Evolutionary conservation across 75 land plant genomes (phyloP).

Genomic region (Selaginella tamariscina): DNA sequence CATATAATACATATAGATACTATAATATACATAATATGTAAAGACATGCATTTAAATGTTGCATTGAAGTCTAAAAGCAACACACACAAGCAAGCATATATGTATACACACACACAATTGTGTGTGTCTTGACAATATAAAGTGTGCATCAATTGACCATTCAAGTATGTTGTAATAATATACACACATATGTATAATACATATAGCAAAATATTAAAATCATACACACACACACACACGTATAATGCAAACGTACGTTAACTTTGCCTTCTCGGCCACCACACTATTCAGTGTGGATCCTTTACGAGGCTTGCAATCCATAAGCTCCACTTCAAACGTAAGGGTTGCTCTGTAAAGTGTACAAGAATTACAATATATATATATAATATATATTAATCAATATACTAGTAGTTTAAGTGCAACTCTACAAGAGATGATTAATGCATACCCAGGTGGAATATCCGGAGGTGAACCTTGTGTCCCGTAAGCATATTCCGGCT

Average conservation of each 20-base stretch:
- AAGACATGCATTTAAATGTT: neutral
- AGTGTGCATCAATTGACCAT: too few relatives aligned
- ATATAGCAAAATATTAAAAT: too few relatives aligned
- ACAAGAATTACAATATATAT: too few relatives aligned
- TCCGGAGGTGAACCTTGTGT: conserved; percentile 85
- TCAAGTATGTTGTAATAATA: neutral
- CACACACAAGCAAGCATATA: neutral
- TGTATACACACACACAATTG: neutral
- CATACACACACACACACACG: too few relatives aligned
- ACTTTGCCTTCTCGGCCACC: conserved; percentile 74
- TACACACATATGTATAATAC: neutral
- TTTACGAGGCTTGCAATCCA: conserved; percentile 71
- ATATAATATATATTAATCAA: too few relatives aligned
- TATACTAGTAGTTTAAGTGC: too few relatives aligned
- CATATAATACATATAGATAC: too few relatives aligned
- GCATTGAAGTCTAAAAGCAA: neutral
- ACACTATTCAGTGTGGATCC: conserved; percentile 63
- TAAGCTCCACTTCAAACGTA: conserved; percentile 72
- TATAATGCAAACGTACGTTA: conserved; percentile 48
- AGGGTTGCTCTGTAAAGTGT: conserved; percentile 50
- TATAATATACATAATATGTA: neutral
- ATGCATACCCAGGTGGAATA: conserved; percentile 59
- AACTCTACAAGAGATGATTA: neutral
- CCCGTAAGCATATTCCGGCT: conserved; percentile 93
- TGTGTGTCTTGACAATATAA: too few relatives aligned